phyloP scores from a whole-genome alignment of 78 protist species.

The Tieghemostelium lacteum region DNA sequence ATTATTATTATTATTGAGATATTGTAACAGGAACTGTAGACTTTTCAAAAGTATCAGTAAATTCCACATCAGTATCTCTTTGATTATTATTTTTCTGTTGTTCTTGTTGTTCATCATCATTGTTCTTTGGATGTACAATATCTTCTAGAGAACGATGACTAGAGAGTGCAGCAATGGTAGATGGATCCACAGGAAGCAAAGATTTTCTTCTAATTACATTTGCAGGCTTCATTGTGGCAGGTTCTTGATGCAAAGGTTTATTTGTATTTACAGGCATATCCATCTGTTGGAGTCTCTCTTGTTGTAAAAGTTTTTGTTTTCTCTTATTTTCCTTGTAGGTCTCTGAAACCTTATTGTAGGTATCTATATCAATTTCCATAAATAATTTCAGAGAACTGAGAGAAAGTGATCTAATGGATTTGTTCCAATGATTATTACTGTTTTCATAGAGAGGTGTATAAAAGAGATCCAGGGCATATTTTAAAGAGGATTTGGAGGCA shows the following conservation, averaged over 20 bases:
- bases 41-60: not conserved
- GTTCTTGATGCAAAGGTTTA: not conserved
- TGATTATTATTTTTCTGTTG: not conserved
- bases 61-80: conserved; percentile 4
- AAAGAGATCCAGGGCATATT: conserved; percentile 18
- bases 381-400: conserved; percentile 68
- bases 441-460: conserved; percentile 56
- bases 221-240: not conserved
- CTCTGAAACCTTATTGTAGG: conserved; percentile 30
- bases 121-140: not conserved
- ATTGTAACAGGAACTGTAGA: not conserved
- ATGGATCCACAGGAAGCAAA: conserved; percentile 73
- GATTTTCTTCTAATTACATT: conserved; percentile 75
- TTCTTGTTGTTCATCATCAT: not conserved
- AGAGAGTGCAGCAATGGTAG: conserved; percentile 70
- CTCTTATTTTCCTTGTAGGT: conserved; percentile 42
- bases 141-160: conserved; percentile 67
- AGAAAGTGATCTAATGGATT: conserved; percentile 67
- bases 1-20: not conserved
- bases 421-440: conserved; percentile 72
- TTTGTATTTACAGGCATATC: not conserved
- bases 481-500: conserved; percentile 24
- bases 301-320: conserved; percentile 2
- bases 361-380: conserved; percentile 68
- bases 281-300: not conserved